phyloP scores from a whole-genome alignment of 2,329 filamentous ascomycete genomes.

The Pyrenophora graminea region DNA sequence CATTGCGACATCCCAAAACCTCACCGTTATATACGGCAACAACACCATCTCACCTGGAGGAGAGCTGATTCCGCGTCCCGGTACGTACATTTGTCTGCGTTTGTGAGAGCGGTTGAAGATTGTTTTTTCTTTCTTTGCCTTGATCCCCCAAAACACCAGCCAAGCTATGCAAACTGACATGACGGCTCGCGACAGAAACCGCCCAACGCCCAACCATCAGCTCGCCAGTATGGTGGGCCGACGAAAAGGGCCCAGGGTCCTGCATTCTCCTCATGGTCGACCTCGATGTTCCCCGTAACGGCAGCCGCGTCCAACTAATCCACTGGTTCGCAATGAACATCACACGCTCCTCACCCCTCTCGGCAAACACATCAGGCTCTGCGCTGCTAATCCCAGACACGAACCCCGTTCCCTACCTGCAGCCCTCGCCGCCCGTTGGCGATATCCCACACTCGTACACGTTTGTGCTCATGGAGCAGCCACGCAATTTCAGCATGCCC shows the following conservation, averaged over 20 bases:
- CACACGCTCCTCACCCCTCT: constrained; percentile 13
- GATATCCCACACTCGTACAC: constrained; percentile 39
- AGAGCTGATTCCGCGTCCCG: constrained; percentile 37
- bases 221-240: constrained; percentile 20
- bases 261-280: constrained; percentile 40
- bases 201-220: constrained; percentile 30
- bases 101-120: too few relatives aligned
- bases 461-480: constrained; percentile 35
- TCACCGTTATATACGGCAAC: constrained; percentile 37
- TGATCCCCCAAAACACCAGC: not conserved
- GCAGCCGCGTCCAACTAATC: constrained; percentile 35
- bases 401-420: constrained; percentile 28
- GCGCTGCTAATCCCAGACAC: constrained; percentile 18
- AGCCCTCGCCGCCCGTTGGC: constrained; percentile 36
- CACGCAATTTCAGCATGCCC: constrained; percentile 33
- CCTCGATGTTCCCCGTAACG: constrained; percentile 40
- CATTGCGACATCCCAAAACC: constrained; percentile 16
- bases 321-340: constrained; percentile 41
- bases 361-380: constrained; percentile 8
- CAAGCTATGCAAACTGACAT: constrained; percentile 1
- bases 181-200: constrained; percentile 24
- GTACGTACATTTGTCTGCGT: constrained; percentile 15
- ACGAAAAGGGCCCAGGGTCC: constrained; percentile 9
- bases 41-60: constrained; percentile 41
- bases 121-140: not conserved